Evolutionary conservation across 2,329 filamentous ascomycete species (phyloP).

Genomic region (Hyphodiscus sp.): DNA sequence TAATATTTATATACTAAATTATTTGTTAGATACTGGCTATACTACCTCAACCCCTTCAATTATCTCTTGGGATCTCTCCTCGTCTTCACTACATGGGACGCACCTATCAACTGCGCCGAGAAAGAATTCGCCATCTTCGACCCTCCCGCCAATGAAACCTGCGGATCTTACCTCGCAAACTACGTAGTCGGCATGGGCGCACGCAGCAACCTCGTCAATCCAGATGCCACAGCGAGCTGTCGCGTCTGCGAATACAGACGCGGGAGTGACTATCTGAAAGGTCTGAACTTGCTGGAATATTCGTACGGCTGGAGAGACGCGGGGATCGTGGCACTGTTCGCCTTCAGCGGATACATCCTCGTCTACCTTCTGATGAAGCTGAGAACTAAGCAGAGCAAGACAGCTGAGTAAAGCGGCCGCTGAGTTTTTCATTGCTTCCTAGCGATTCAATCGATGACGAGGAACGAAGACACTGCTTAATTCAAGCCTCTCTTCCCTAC

Average conservation of each 20-base stretch:
- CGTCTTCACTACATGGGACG: slow-evolving; percentile 41
- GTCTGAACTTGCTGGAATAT: slow-evolving; percentile 53
- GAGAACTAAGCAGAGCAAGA: slow-evolving; percentile 32
- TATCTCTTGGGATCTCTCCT: slow-evolving; percentile 50
- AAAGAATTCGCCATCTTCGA: slow-evolving; percentile 42
- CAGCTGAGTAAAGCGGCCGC: neutral
- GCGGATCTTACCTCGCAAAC: slow-evolving; percentile 47
- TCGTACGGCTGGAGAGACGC: slow-evolving; percentile 62
- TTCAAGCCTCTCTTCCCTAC: too few species aligned
- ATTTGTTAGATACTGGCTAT: slow-evolving; percentile 30
- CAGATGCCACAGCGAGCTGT: slow-evolving; percentile 48
- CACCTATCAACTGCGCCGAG: slow-evolving; percentile 39
- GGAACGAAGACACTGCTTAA: too few species aligned
- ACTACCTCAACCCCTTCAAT: slow-evolving; percentile 55
- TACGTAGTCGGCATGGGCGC: slow-evolving; percentile 45
- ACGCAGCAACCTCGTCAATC: slow-evolving; percentile 50
- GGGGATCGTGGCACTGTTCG: slow-evolving; percentile 41
- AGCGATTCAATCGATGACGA: too few species aligned
- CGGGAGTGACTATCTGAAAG: slow-evolving; percentile 54
- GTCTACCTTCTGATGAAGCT: slow-evolving; percentile 44
- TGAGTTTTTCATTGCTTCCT: too few species aligned
- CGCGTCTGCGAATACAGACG: slow-evolving; percentile 52
- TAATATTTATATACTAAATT: neutral
- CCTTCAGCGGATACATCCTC: slow-evolving; percentile 35
- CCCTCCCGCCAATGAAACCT: slow-evolving; percentile 44